Conservation (phyloP, 352 stramenopile genomes). For the Pythium periplocum region DNA sequence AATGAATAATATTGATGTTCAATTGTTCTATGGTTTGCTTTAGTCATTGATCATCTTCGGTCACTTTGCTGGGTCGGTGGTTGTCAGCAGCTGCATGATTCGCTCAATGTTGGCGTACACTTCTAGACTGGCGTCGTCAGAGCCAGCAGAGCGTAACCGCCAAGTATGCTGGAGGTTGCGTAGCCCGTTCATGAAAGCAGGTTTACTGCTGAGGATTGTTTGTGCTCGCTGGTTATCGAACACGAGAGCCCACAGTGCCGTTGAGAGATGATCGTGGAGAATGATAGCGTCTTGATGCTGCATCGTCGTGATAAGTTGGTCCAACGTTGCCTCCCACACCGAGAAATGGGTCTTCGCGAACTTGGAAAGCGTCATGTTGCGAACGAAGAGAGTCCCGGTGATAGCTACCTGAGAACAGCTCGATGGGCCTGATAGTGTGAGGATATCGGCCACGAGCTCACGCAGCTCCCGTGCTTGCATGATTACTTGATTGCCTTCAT, state of each 20-base stretch:
- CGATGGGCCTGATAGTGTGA: constrained; percentile 8
- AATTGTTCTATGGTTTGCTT: too few species aligned
- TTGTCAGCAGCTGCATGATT: too few species aligned
- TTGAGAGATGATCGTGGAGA: constrained; percentile 19
- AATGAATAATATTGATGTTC: too few species aligned
- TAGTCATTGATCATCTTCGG: too few species aligned
- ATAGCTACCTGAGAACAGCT: constrained; percentile 13
- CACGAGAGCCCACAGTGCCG: constrained; percentile 45
- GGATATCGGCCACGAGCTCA: constrained; percentile 43
- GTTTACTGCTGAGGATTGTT: constrained; percentile 19
- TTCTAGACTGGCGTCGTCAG: too few species aligned
- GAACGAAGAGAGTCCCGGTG: constrained; percentile 37
- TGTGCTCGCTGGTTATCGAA: constrained; percentile 65
- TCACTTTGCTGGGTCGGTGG: too few species aligned
- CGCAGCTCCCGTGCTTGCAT: constrained; percentile 28
- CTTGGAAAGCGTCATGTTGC: constrained; percentile 56
- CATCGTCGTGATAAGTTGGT: constrained; percentile 20
- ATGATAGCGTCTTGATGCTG: too few species aligned
- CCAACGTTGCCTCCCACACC: constrained; percentile 46
- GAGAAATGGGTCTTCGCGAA: constrained; percentile 47
- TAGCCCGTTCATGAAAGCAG: too few species aligned
- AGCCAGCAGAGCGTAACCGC: too few species aligned
- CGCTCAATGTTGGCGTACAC: too few species aligned
- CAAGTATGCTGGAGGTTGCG: too few species aligned
- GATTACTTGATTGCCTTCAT: constrained; percentile 41